Conservation (phyloP, 108 stramenopile species). For the Nitzschia putrida region DNA sequence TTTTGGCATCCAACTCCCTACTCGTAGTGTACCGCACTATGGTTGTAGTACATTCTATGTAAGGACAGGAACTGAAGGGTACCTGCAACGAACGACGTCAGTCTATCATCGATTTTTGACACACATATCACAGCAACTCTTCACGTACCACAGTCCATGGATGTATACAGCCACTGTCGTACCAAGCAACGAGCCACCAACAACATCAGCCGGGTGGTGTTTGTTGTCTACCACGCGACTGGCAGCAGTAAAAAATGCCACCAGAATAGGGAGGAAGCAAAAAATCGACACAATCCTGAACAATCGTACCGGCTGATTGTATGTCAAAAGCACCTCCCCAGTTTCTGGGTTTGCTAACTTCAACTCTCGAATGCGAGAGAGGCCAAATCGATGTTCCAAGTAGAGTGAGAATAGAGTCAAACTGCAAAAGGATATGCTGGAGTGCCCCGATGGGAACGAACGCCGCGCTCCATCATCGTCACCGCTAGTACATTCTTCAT, state of each 20-base stretch:
- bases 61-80: no score
- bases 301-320: background rate
- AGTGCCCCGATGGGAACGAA: conserved; percentile 66
- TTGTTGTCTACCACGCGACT: conserved; percentile 57
- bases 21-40: no score
- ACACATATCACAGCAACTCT: no score
- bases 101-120: no score
- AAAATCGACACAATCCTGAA: conserved; percentile 25
- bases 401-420: conserved; percentile 45
- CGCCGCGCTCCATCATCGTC: conserved; percentile 26
- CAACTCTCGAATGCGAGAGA: conserved; percentile 1
- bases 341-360: background rate
- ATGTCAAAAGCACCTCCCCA: background rate
- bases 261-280: conserved; percentile 36
- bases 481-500: conserved; percentile 34
- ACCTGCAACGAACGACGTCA: no score
- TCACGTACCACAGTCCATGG: conserved; percentile 39
- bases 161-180: conserved; percentile 32
- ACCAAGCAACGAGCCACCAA: conserved; percentile 59
- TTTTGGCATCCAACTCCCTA: no score
- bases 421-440: conserved; percentile 47
- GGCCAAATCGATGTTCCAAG: conserved; percentile 36
- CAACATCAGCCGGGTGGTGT: conserved; percentile 70
- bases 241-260: conserved; percentile 50
- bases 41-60: no score